Conservation (phyloP, 1,284 basidiomycete genomes). For the Exobasidium rhododendri region DNA sequence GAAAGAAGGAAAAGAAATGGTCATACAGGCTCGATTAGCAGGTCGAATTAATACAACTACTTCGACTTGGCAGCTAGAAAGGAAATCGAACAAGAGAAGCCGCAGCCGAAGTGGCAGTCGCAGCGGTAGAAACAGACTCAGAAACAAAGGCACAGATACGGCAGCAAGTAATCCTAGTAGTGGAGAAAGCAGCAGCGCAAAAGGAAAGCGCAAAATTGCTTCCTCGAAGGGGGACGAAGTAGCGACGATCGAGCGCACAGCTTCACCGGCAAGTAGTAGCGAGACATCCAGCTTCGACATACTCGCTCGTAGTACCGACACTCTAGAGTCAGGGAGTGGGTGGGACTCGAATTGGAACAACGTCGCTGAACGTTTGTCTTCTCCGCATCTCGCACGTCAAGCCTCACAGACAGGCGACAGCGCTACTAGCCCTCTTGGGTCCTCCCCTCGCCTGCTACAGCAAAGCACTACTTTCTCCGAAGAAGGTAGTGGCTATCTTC, state of each 20-base stretch:
- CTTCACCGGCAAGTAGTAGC: slow-evolving; percentile 1
- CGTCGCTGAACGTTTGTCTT: background rate
- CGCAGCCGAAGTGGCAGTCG: slow-evolving; percentile 11
- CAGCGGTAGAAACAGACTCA: slow-evolving; percentile 1
- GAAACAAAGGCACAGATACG: background rate
- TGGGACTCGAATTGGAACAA: background rate
- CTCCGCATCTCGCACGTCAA: background rate
- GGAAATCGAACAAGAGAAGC: slow-evolving; percentile 10
- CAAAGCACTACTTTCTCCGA: slow-evolving; percentile 5
- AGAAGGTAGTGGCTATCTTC: background rate
- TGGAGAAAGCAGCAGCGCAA: background rate
- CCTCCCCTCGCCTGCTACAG: background rate
- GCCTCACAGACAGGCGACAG: background rate
- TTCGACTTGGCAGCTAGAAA: slow-evolving; percentile 39
- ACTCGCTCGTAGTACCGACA: slow-evolving; percentile 1
- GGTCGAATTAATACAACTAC: slow-evolving; percentile 33
- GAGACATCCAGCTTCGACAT: slow-evolving; percentile 11
- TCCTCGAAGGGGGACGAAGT: background rate
- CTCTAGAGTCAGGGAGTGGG: background rate
- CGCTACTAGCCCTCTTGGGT: background rate
- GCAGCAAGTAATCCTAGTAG: slow-evolving; percentile 3
- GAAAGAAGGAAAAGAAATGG: slow-evolving; percentile 23
- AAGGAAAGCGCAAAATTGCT: background rate
- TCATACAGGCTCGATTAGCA: slow-evolving; percentile 38
- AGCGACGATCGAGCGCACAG: background rate